Base-by-base conservation (phyloP, 2,329 filamentous ascomycete species). In the Colletotrichum chrysophilum region DNA sequence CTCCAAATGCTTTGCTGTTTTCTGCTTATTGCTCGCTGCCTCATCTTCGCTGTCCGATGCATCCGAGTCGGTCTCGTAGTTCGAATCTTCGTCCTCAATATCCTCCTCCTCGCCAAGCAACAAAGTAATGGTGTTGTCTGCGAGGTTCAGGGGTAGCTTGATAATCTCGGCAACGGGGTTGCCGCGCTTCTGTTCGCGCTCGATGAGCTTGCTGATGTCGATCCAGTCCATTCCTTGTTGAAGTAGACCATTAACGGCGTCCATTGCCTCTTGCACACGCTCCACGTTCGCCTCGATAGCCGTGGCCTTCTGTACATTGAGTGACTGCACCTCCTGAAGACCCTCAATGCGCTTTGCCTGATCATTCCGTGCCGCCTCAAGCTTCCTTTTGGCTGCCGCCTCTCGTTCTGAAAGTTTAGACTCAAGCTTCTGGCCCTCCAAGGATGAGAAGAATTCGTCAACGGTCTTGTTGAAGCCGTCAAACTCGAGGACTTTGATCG, bases 171-270 rank as follows among this genome's bases (percentile, higher is more conserved):
- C 97, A 9, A 99, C 96, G 0, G 95, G 92, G 78, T 99, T 99
- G 32, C 92, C 89, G 65, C 93, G 89, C 76, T 89, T 92, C 83
- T 97, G 94, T 82, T 98, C 96, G 78, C 95, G 91, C 82, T 98
- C 95, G 68, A 99, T 94, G 77, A 99, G 86, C 74, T 94, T 94
- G 12, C 91, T 95, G 80, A 98, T 96, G 78, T 98, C 94, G 13
- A 95, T 92, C 97, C 97, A 99, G 80, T 99, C 97, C 96, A 98
- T 98, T 13, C 96, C 96, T 81, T 98, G 95, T 7, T 92, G 92
- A 75, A 99, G 92, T n/a, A 98, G 87, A 1, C 95, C 95, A 83
- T 98, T 98, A 69, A 99, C 93, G 5, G 97, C 96, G 82, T 96
- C 95, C 83, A 96, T 96, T 6, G 95, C 96, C 85, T 98, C 97